Base-by-base conservation (phyloP, 2,329 filamentous ascomycete species). In the Septoria linicola region DNA sequence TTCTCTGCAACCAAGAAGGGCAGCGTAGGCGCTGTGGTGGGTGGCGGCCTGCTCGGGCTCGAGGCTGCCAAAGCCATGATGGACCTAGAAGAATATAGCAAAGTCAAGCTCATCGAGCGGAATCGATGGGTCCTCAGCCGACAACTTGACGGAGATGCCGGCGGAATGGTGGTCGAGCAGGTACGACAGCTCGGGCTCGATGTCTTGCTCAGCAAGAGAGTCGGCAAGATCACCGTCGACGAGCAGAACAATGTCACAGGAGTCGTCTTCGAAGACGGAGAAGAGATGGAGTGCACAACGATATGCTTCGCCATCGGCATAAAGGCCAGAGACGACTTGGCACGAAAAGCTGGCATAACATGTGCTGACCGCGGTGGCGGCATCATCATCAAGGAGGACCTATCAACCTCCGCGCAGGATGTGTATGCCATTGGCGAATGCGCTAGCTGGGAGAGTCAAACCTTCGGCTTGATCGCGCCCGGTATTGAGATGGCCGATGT, bases 401-500 rank as follows among this genome's bases (percentile, higher is more conserved):
- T 96, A 4, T 77, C 78, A 55, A 95, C 90, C 1, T 93, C 82
- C 25, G 69, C 78, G 3, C 75, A 82, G 0, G 83, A 86, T 57
- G 81, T 96, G 42, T 96, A 93, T 66, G 90, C 90, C 40, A 86
- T 96, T 42, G 91, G 90, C 50, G 91, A 96, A 70, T 96, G 90
- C 63, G 89, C 90, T 4, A 93, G 85, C 72, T 96, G 89, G 88
- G 80, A 91, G 57, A 85, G 82, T 59, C 87, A 93, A 69, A 90
- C 88, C 0, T 96, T 89, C 59, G 90, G 90, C 4, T 80, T 96
- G 16, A 95, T 96, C 61, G 89, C 87, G 0, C 90, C 90, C 0
- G 90, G 90, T 14, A 80, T 96, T 30, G 91, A 95, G 70, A 95
- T 95, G 88, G 91, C 91, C 0, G 90, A 95, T 60, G 84, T 96